Conservation (phyloP, 345 rosid species). For the Populus simonii region DNA sequence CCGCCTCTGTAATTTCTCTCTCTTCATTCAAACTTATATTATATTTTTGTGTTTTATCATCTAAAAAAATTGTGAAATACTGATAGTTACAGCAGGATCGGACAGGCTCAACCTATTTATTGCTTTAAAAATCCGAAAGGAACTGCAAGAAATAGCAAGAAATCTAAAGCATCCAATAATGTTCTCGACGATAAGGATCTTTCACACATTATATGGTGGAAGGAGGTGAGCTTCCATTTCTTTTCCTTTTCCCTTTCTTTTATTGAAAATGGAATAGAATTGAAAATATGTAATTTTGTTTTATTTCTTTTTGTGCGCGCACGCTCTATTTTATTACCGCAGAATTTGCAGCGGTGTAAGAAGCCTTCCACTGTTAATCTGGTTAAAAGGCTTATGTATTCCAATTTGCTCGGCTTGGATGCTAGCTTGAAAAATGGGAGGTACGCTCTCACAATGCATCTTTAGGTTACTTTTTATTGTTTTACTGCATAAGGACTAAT, state of each 20-base stretch:
- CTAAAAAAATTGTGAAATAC: background rate
- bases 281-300: background rate
- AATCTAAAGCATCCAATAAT: conserved; percentile 38
- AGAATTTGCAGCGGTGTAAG: conserved; percentile 76
- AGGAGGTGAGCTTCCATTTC: conserved; percentile 48
- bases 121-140: conserved; percentile 49
- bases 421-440: conserved; percentile 76
- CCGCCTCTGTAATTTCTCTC: conserved; percentile 40
- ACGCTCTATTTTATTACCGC: conserved; percentile 17
- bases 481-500: background rate
- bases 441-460: conserved; percentile 31
- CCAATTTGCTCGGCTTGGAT: conserved; percentile 79
- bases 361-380: conserved; percentile 82
- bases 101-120: conserved; percentile 33
- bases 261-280: background rate
- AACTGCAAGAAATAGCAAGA: conserved; percentile 46
- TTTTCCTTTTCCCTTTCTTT: background rate
- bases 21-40: background rate
- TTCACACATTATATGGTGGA: conserved; percentile 82
- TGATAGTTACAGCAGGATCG: conserved; percentile 26
- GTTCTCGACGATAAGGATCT: conserved; percentile 59
- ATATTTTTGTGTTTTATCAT: background rate
- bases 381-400: conserved; percentile 58
- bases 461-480: background rate
- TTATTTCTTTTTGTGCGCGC: background rate